Evolutionary conservation across 2,329 filamentous ascomycete genomes (phyloP), one percentile per base, ranked within the genome.

Genomic region (Tolypocladium inflatum): DNA sequence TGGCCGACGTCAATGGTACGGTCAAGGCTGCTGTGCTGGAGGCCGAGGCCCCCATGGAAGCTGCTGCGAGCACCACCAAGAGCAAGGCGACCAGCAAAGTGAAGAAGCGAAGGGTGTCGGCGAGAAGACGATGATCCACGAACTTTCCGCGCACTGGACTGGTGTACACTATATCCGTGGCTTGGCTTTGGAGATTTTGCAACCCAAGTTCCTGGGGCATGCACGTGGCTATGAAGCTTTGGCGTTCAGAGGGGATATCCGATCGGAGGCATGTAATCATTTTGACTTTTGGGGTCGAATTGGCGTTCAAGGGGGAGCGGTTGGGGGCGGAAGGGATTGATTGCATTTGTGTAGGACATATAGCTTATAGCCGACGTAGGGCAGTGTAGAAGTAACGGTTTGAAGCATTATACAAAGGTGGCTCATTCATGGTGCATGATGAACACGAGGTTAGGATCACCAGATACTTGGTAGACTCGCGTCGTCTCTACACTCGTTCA

Each of bases 1-100:
- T 76, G 39, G 76, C 78, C 54, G 80, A 82, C 62, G 75, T 83
- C 37, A 79, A 80, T 62, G 76, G 80, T 42, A 64, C 64, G 35
- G 67, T 69, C 30, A 59, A 61, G 41, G 65, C 70, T 3, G 66
- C 66, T 41, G 64, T 61, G 23, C 61, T 68, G 45, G 67, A 70
- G 51, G 61, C 57, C 19, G 63, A 67, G 26, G 63, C 58, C 57
- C 55, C 63, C n/a, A 63, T 63, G 39, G 64, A 68, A 54, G 55
- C 54, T 11, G 58, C 61, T 55, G 52, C 62, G 39, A 60, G 59
- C 30, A 62, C 60, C 33, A 59, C 62, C 48, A 71, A 68, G 62
- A 66, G 65, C 37, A 71, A 67, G 59, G 64, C 63, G 53, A 70
- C 23, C n/a, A 45, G 54, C 30, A 56, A 66, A 57, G 61, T 65